Evolutionary conservation across 2,329 filamentous ascomycete species (phyloP), one percentile per base, ranked within the genome.

Genomic region (Penicillium sp.): DNA sequence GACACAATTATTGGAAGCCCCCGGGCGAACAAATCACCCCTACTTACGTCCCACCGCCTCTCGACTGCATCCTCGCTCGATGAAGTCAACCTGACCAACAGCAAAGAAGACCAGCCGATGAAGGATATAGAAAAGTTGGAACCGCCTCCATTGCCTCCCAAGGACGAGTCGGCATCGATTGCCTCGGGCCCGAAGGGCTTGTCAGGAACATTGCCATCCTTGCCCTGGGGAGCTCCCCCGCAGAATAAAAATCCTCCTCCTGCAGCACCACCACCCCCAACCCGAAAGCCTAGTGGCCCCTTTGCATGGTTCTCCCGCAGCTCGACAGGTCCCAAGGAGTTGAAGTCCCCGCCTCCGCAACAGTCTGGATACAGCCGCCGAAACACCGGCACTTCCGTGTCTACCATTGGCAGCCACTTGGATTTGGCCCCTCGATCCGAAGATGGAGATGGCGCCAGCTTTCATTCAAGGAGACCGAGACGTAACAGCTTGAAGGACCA

Each of bases 291-390:
- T 50, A 92, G 89, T 8, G 90, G 89, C 61, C 90, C 88, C n/a
- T 95, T 95, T 64, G 84, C 89, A 36, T 93, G 89, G 86, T 81
- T 95, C 36, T 90, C 89, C 29, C 80, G 90, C 60, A 86, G 81
- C 69, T 83, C 84, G 23, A 73, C 71, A 26, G 71, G 73, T 10
- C 79, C 80, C 33, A 82, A 80, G 67, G 83, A 81, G 47, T 70
- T 77, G 39, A 80, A 83, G 47, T 81, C 85, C 6, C 81, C 87
- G n/a, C 66, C 85, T 5, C 81, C 87, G 16, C 66, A 80, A 54
- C 75, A 81, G 29, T 58, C 66, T 31, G 60, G 69, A 24, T 69
- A 73, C 26, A 74, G 74, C 38, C 76, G 87, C 62, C 81, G 90
- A 67, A 90, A 93, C 65, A 95, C 90, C 0, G 85, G 84, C 46